Conservation (phyloP, 2,329 filamentous ascomycete genomes). For the Pestalotiopsis sp. region DNA sequence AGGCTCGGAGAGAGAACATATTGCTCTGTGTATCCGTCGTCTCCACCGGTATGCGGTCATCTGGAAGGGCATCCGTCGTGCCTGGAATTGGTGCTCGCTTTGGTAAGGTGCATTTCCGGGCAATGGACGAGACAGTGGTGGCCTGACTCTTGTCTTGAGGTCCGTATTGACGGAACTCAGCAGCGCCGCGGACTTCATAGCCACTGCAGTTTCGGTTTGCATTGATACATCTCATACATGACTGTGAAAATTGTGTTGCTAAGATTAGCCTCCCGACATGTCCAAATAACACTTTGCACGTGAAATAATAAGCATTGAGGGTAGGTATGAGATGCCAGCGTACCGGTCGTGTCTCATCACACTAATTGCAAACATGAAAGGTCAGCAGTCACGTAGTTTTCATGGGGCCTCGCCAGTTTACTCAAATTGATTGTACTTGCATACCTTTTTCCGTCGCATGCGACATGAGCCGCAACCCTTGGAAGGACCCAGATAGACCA, state of each 20-base stretch:
- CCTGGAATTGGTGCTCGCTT: conserved; percentile 18
- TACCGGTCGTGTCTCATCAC: conserved; percentile 24
- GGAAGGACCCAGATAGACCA: conserved; percentile 17
- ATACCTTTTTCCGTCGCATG: conserved; percentile 21
- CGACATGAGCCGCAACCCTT: conserved; percentile 23
- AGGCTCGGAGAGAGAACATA: conserved; percentile 17
- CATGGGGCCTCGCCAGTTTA: neutral
- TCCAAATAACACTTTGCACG: neutral
- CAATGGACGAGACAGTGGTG: conserved; percentile 8
- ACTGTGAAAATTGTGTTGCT: conserved; percentile 12
- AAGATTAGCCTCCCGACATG: neutral
- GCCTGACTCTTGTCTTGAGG: neutral
- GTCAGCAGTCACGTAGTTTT: neutral
- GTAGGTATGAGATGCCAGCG: conserved; percentile 1
- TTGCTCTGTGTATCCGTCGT: conserved; percentile 17
- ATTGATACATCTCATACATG: conserved; percentile 21
- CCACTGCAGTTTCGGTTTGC: conserved; percentile 20
- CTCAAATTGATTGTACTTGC: neutral
- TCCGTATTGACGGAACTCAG: neutral
- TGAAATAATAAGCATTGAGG: neutral
- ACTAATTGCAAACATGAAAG: conserved; percentile 12
- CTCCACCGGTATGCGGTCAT: conserved; percentile 18
- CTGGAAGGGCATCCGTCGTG: conserved; percentile 15
- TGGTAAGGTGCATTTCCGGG: conserved; percentile 23
- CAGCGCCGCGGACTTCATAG: conserved; percentile 5